Evolutionary conservation across 1,284 basidiomycete genomes (phyloP).

Genomic region (Vanrija humicola): DNA sequence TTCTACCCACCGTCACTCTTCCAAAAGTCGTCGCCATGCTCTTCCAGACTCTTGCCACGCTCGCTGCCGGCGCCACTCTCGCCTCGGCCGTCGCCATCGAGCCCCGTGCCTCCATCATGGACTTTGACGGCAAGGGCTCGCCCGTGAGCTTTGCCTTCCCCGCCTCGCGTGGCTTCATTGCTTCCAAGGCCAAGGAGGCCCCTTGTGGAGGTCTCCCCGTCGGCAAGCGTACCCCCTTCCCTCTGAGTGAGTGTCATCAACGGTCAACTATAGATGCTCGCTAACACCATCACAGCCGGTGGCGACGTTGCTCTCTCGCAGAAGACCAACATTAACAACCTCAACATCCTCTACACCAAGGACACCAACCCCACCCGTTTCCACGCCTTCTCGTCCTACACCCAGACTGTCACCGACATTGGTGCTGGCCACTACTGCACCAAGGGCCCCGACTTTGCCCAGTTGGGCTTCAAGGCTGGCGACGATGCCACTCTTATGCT

Average conservation of each 20-base stretch:
- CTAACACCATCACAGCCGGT: conserved; percentile 5
- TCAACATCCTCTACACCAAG: conserved; percentile 27
- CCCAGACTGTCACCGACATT: conserved; percentile 20
- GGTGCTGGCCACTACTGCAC: conserved; percentile 31
- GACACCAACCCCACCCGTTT: conserved; percentile 23
- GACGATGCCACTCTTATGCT: conserved; percentile 29
- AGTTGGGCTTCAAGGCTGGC: conserved; percentile 25
- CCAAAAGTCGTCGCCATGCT: conserved; percentile 5
- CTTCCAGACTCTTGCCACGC: neutral
- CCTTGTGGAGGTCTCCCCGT: conserved; percentile 24
- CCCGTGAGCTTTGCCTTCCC: conserved; percentile 20
- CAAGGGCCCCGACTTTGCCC: conserved; percentile 29
- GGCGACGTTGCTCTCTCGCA: conserved; percentile 24
- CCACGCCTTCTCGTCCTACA: conserved; percentile 26
- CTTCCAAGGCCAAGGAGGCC: conserved; percentile 16
- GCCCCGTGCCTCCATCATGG: conserved; percentile 13
- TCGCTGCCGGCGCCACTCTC: conserved; percentile 4
- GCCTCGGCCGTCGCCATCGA: conserved; percentile 13
- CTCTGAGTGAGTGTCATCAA: conserved; percentile 14
- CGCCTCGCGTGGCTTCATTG: conserved; percentile 21
- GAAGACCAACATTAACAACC: conserved; percentile 11
- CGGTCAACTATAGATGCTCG: no score
- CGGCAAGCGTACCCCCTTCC: conserved; percentile 12
- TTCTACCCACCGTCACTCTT: no score
- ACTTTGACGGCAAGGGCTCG: conserved; percentile 11